Base-by-base conservation (phyloP, 2,329 filamentous ascomycete genomes). In the Aspergillus costaricaensis region DNA sequence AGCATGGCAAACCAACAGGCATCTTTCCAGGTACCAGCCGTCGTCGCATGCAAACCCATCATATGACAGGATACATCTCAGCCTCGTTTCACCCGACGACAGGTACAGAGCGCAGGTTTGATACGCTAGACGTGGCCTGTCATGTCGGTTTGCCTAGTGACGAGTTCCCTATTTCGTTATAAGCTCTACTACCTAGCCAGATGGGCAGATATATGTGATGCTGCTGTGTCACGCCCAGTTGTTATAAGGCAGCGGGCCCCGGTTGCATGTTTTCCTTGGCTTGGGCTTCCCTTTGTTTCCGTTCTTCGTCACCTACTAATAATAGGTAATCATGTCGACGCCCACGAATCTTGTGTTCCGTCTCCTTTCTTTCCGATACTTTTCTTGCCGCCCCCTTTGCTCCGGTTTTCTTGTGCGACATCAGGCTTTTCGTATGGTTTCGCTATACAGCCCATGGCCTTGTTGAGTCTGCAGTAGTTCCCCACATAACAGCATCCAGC, bases 211-310 rank as follows among this genome's bases (percentile, higher is more conserved):
- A 32, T 12, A 55, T 47, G 39, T 55, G 47, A 55, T 55, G 53
- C 53, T 55, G 53, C 41, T 55, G 53, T 55, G 53, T 55, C 53
- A 55, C 53, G 17, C n/a, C n/a, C 27, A 44, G 32, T 36, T 21
- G 43, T n/a, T 32, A 47, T 55, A 55, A 43, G 43, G 43, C 39
- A 44, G 39, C 53, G 30, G 17, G n/a, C 53, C 53, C 41, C 21
- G 15, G 44, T 32, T n/a, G 39, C 36, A 55, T 19, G 19, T 21
- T 36, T 55, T 43, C 43, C 23, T 27, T 43, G 39, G 39, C 39
- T 21, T 30, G 25, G 25, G 15, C 27, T 43, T 47, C 39, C 5
- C 19, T 53, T 55, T 47, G 51, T 53, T 19, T 43, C 30, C 32
- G 12, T 36, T 25, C 17, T 12, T 36, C 21, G 10, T 47, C 25